phyloP scores from a whole-genome alignment of 768 basidiomycete genomes.

The Suillus weaverae region DNA sequence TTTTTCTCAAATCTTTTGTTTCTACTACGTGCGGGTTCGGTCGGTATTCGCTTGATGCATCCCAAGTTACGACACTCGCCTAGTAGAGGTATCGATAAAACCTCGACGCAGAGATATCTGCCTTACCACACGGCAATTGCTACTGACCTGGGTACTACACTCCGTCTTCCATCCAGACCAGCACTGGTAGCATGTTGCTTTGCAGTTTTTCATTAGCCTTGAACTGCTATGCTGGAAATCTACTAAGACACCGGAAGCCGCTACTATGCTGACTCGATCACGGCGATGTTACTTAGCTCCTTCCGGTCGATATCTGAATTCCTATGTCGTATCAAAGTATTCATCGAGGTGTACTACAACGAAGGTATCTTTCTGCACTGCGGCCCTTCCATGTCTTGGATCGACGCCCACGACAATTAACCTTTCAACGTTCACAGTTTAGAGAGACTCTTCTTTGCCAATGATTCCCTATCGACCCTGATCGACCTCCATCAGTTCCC shows the following conservation, averaged over 20 bases:
- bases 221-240: conserved; percentile 15
- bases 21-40: neutral
- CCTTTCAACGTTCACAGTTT: conserved; percentile 6
- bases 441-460: conserved; percentile 3
- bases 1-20: neutral
- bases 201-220: neutral
- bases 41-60: neutral
- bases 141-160: neutral
- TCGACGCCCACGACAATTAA: conserved; percentile 2
- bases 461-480: conserved; percentile 7
- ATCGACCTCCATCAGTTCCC: conserved; percentile 5
- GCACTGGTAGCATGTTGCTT: neutral
- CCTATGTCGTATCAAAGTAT: neutral
- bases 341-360: neutral
- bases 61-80: too few relatives aligned
- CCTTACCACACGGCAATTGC: neutral
- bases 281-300: conserved; percentile 12
- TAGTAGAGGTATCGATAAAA: neutral
- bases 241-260: conserved; percentile 21
- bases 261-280: conserved; percentile 11
- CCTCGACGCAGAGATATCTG: neutral
- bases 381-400: neutral
- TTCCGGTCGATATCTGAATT: neutral
- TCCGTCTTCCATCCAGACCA: neutral
- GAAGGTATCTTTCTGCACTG: neutral